Percentiles rank a stretch among this genome's conserved stretches.
These are phyloP conservation scores for Monotropa hypopitys DNA, from an alignment of 179 eudicot genomes.

Conservation along the genomic window DNA sequence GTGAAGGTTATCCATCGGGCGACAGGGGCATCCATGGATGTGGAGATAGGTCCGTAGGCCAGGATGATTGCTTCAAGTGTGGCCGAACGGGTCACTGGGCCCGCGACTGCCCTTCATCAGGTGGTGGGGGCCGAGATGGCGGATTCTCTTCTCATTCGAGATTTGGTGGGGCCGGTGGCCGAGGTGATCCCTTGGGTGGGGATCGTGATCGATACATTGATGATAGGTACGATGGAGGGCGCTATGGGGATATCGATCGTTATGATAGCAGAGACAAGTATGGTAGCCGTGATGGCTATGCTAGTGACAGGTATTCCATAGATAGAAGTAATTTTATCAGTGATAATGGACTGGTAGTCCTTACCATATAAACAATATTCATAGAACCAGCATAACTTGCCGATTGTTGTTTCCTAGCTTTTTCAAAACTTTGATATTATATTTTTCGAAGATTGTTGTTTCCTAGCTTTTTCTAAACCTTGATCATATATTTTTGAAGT, in stretches of 20 bases:
- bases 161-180: slow-evolving; percentile 36
- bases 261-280: slow-evolving; percentile 37
- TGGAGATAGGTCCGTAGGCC: slow-evolving; percentile 32
- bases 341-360: neutral
- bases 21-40: slow-evolving; percentile 45
- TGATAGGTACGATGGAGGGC: slow-evolving; percentile 44
- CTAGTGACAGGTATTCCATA: slow-evolving; percentile 31
- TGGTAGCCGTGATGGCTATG: slow-evolving; percentile 35
- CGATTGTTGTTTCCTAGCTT: neutral
- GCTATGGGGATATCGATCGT: slow-evolving; percentile 38
- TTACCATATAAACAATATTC: neutral
- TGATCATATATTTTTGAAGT: neutral
- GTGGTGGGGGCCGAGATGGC: slow-evolving; percentile 39
- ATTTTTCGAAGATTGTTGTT: neutral
- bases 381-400: neutral
- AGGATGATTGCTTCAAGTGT: slow-evolving; percentile 59
- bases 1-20: slow-evolving; percentile 32
- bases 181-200: slow-evolving; percentile 37
- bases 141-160: slow-evolving; percentile 36
- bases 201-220: slow-evolving; percentile 50
- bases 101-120: slow-evolving; percentile 53
- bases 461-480: too few relatives aligned
- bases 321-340: neutral
- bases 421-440: neutral
- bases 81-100: slow-evolving; percentile 69